Conservation (phyloP, 208 protist species). For the Acanthamoeba royreba region DNA sequence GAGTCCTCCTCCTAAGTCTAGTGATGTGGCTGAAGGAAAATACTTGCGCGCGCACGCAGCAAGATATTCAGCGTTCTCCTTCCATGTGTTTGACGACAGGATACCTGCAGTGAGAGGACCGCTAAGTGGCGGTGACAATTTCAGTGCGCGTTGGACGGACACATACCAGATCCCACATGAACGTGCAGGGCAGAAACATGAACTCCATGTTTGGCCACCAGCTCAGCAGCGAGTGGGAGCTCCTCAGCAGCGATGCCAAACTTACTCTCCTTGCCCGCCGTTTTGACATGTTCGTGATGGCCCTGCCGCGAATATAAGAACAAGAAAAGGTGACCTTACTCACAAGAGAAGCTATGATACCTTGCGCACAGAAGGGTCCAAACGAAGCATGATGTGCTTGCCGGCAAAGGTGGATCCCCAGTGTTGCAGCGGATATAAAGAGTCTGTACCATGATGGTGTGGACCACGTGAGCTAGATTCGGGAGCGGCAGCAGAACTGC, state of each 20-base stretch:
- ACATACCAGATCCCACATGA: constrained; percentile 32
- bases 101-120: neutral
- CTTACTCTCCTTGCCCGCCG: constrained; percentile 48
- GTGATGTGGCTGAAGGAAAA: neutral
- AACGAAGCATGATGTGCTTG: constrained; percentile 16
- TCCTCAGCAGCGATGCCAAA: constrained; percentile 45
- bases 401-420: constrained; percentile 4
- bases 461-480: neutral
- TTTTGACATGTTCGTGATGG: constrained; percentile 53
- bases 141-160: neutral
- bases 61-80: neutral
- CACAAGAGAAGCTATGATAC: neutral
- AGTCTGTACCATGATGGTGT: neutral
- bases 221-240: neutral
- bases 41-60: neutral
- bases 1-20: constrained; percentile 25
- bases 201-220: neutral
- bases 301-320: neutral
- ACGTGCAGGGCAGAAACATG: neutral
- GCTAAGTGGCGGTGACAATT: neutral
- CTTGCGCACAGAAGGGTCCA: constrained; percentile 29
- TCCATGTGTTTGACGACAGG: neutral
- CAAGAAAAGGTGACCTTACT: neutral
- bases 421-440: constrained; percentile 17
- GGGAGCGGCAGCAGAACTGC: neutral